Base-by-base conservation (phyloP, 208 protist species). In the Wallacemonas rigidus region DNA sequence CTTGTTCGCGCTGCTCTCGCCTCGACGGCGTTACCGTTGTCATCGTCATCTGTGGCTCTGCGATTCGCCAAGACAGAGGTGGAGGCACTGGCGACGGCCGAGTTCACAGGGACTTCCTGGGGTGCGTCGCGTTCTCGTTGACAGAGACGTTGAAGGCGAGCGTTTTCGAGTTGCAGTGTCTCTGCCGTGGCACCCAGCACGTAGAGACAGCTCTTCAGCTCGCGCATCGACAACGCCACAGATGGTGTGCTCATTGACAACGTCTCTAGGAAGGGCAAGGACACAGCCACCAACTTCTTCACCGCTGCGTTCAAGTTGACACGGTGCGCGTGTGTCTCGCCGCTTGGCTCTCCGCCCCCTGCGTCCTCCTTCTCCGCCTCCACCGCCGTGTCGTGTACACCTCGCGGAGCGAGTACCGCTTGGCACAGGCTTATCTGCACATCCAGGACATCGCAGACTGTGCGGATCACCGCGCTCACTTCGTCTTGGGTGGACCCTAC, bases 181-280 rank as follows among this genome's bases (percentile, higher is more conserved):
- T 65, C 41, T 14, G 26, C n/a, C 3, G 60, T 9, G 9, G 40
- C 50, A 17, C 8, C 40, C 41, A 65, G 43, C n/a, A 17, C 1
- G 40, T 65, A n/a, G 3, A 65, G 38, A n/a, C 60, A 65, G 60
- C 60, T 48, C 41, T 50, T 8, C 43, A 65, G 60, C 11, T 41
- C 60, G 4, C 17, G 6, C 7, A 62, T 5, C 7, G 8, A 9
- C 15, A 17, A n/a, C 26, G 51, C 51, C 9, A 15, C 35, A 6
- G 3, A 4, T 7, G 56, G 8, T 62, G 56, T 14, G 36, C 56
- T 6, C 56, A 15, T 7, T 7, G 56, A 7, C 56, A 62, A 4
- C 7, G 26, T 11, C 8, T 43, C 35, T 6, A 62, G 56, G 5
- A 62, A 38, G 4, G 56, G 56, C 36, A 41, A 7, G 14, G 43